A percentile compares a stretch with the other conserved stretches of the same genome.
These are phyloP conservation scores for Eimeria maxima DNA, from an alignment of 169 alveolate species.

Conservation along the genomic window DNA sequence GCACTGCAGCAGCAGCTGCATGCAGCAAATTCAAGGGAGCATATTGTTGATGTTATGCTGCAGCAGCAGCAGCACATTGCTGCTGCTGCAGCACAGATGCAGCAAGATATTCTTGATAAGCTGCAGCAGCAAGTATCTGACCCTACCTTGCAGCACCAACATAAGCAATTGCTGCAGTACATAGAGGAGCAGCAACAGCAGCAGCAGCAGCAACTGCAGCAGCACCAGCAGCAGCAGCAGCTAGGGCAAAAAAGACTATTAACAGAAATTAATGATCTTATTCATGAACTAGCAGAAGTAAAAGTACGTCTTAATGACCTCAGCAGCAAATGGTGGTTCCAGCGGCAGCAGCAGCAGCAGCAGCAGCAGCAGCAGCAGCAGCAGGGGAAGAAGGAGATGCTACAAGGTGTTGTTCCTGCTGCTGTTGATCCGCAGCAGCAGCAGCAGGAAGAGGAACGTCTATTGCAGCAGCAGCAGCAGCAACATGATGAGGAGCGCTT, in stretches of 20 bases:
- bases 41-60: neutral
- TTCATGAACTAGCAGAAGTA: neutral
- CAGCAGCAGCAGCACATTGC: neutral
- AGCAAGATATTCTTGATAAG: neutral
- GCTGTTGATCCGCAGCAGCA: conserved; percentile 40
- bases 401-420: no score
- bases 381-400: neutral
- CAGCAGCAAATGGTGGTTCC: conserved; percentile 21
- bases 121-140: neutral
- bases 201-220: neutral
- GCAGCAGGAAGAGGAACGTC: neutral
- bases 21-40: neutral
- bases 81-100: neutral
- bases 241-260: neutral
- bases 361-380: neutral
- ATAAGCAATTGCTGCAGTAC: neutral
- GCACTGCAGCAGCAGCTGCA: neutral
- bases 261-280: neutral
- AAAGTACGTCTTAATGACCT: neutral
- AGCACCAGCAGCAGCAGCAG: neutral
- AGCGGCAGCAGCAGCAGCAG: conserved; percentile 22
- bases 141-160: neutral
- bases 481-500: neutral
- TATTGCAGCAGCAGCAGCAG: conserved; percentile 39
- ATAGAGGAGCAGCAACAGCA: conserved; percentile 14